A percentile compares a stretch with the other conserved stretches of the same genome.
phyloP scores from a whole-genome alignment of 805 yeast genomes.

The Wickerhamomyces canadensis region DNA sequence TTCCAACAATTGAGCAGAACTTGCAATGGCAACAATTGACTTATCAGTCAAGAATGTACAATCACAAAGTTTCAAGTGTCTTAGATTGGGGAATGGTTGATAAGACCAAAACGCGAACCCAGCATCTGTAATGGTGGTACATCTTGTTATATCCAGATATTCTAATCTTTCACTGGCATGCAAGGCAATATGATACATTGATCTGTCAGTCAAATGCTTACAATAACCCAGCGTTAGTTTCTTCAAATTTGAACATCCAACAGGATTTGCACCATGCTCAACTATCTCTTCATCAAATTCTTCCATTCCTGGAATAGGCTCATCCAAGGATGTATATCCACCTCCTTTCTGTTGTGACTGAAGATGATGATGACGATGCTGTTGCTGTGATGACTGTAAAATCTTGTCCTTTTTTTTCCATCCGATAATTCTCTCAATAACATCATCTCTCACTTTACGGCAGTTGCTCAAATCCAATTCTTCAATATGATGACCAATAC shows the following conservation, averaged over 20 bases:
- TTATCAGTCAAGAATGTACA: constrained; percentile 70
- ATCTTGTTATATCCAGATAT: constrained; percentile 59
- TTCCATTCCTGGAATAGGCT: constrained; percentile 28
- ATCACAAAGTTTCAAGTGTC: constrained; percentile 52
- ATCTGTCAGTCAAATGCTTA: constrained; percentile 64
- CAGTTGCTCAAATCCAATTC: constrained; percentile 68
- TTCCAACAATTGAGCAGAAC: constrained; percentile 53
- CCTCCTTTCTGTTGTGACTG: neutral
- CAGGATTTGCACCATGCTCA: constrained; percentile 5
- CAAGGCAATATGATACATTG: constrained; percentile 57
- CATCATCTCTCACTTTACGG: constrained; percentile 66
- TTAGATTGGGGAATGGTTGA: constrained; percentile 47
- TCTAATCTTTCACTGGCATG: constrained; percentile 53
- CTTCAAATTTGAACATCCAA: constrained; percentile 58
- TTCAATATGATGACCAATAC: constrained; percentile 53
- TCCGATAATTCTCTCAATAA: constrained; percentile 64
- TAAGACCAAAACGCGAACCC: constrained; percentile 67
- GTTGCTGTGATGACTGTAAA: neutral
- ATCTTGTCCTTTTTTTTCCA: constrained; percentile 28
- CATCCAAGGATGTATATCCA: constrained; percentile 9
- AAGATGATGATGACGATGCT: constrained; percentile 1
- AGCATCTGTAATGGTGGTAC: constrained; percentile 71
- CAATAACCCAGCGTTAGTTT: constrained; percentile 63
- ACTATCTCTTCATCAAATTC: constrained; percentile 14
- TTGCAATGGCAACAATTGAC: constrained; percentile 55